Percentiles rank a stretch among this genome's conserved stretches.
Evolutionary conservation across 1,139 yeast genomes (phyloP).

Genomic region (Blastobotrys serpentis): DNA sequence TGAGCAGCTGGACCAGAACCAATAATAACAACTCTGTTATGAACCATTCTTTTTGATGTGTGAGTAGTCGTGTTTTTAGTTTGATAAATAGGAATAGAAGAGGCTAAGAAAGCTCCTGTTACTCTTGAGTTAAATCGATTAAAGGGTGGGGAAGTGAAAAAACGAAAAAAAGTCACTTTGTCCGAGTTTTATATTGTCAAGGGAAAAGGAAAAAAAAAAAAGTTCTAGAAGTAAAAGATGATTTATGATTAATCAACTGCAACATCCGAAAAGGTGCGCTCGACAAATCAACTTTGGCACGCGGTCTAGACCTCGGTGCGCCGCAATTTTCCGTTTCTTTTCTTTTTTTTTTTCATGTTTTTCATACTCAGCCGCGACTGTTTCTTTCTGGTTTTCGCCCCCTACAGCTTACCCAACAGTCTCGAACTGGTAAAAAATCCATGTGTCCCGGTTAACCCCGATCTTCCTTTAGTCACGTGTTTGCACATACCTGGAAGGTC

Average conservation of each 20-base stretch:
- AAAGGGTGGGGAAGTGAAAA: conserved; percentile 6
- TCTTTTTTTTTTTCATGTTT: neutral
- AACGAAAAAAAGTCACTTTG: conserved; percentile 3
- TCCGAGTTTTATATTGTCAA: conserved; percentile 1
- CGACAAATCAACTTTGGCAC: neutral
- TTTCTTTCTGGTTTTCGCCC: neutral
- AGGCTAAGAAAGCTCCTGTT: conserved; percentile 2
- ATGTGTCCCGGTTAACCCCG: too few relatives aligned
- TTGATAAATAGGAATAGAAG: conserved; percentile 4
- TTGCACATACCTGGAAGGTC: too few relatives aligned
- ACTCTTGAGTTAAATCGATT: conserved; percentile 5
- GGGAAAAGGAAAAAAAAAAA: conserved; percentile 4
- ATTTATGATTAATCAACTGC: conserved; percentile 4
- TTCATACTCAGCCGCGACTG: too few relatives aligned
- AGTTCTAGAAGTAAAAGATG: neutral
- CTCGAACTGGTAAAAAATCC: too few relatives aligned
- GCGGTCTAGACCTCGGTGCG: conserved; percentile 6
- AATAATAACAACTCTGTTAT: conserved; percentile 84
- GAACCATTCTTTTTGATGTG: conserved; percentile 39
- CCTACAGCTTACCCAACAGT: neutral
- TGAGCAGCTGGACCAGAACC: conserved; percentile 99
- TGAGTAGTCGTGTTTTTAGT: neutral
- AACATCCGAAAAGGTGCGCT: neutral
- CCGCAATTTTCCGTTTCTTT: conserved; percentile 1
- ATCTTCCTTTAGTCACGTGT: too few relatives aligned